A percentile compares a stretch with the other conserved stretches of the same genome.
phyloP scores from a whole-genome alignment of 495 filamentous ascomycete genomes.

The Penicillium malachiteum region DNA sequence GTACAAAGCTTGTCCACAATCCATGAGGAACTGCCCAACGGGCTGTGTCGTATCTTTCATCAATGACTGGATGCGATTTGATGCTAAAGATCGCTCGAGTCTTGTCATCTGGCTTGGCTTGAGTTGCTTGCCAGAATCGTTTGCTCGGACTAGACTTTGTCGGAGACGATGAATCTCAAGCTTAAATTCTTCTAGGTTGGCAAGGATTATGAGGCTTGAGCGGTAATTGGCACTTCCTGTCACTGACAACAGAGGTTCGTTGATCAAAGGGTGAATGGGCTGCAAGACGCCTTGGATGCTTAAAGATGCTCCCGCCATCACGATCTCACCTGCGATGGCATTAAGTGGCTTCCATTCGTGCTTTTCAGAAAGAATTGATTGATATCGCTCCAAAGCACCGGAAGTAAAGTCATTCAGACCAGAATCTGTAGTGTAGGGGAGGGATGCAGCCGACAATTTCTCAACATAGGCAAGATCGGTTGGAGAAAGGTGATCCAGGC shows the following conservation, averaged over 20 bases:
- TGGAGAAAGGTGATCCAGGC: constrained; percentile 56
- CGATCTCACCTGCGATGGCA: constrained; percentile 22
- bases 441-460: constrained; percentile 30
- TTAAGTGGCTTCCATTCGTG: constrained; percentile 36
- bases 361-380: constrained; percentile 39
- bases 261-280: constrained; percentile 45
- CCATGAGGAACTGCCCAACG: constrained; percentile 45
- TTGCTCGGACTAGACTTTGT: constrained; percentile 33
- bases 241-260: constrained; percentile 42
- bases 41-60: constrained; percentile 65
- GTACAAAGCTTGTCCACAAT: constrained; percentile 41
- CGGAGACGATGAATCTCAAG: constrained; percentile 39
- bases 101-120: constrained; percentile 65
- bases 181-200: constrained; percentile 42
- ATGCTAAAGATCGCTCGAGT: constrained; percentile 65
- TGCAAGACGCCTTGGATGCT: constrained; percentile 32
- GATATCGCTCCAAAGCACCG: constrained; percentile 32
- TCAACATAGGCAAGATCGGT: constrained; percentile 47
- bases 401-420: constrained; percentile 13
- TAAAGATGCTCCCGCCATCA: constrained; percentile 27
- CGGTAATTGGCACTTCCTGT: constrained; percentile 23
- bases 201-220: constrained; percentile 28
- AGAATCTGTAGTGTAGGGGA: constrained; percentile 19
- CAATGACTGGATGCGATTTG: constrained; percentile 54
- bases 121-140: constrained; percentile 37